Percentiles rank a stretch among this genome's conserved stretches.
Evolutionary conservation across 768 basidiomycete species (phyloP).

Genomic region (Mycena latifolia): DNA sequence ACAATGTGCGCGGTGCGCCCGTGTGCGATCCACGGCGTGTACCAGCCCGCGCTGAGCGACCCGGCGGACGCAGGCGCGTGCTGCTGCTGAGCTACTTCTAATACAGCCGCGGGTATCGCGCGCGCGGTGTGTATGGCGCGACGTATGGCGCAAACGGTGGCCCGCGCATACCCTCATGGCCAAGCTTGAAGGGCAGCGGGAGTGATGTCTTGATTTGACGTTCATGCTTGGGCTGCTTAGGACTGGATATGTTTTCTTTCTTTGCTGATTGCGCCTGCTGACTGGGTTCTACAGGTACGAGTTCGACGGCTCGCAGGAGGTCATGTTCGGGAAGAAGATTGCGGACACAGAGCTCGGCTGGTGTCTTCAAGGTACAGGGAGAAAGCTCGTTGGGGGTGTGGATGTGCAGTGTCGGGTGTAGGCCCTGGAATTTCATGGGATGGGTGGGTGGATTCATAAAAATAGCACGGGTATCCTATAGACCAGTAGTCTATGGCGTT

Average conservation of each 20-base stretch:
- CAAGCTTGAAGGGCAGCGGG: conserved; percentile 86
- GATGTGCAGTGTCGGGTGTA: conserved; percentile 66
- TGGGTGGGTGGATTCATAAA: no score
- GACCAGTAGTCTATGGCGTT: not conserved
- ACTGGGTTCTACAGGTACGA: conserved; percentile 66
- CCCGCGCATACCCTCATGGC: conserved; percentile 51
- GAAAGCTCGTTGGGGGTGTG: conserved; percentile 75
- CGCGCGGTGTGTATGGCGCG: conserved; percentile 77
- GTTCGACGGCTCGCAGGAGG: conserved; percentile 75
- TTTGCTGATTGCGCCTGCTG: not conserved
- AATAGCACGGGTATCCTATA: not conserved
- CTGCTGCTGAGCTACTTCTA: conserved; percentile 97
- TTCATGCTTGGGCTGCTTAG: conserved; percentile 93
- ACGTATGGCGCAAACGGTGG: conserved; percentile 69
- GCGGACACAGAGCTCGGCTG: conserved; percentile 93
- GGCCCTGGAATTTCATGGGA: no score
- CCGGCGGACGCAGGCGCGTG: conserved; percentile 76
- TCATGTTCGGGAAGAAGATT: conserved; percentile 89
- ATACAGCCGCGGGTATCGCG: conserved; percentile 74
- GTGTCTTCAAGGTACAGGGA: conserved; percentile 89
- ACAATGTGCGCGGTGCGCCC: conserved; percentile 94
- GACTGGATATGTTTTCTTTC: conserved; percentile 61
- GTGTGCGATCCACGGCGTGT: conserved; percentile 97
- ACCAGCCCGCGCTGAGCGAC: conserved; percentile 94
- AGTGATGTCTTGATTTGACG: conserved; percentile 96